Evolutionary conservation across 2,329 filamentous ascomycete species (phyloP), one percentile per base, ranked within the genome.

Genomic region (Phialocephala sp.): DNA sequence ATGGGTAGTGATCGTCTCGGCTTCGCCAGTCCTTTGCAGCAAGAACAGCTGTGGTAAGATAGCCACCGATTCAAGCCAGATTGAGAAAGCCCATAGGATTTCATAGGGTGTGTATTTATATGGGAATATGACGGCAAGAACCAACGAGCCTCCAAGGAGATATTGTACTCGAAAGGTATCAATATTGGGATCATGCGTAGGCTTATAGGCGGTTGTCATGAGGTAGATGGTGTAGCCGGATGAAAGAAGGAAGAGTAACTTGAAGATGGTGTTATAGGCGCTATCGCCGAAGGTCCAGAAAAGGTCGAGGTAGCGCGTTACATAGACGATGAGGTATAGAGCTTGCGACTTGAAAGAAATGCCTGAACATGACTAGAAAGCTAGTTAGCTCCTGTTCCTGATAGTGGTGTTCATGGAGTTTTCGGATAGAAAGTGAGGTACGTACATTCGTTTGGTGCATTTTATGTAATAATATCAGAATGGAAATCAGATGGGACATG

Each of bases 271-370:
- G 82, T 98, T 97, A 87, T 97, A 99, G 69, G 92, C 80, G 75
- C 66, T 72, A 61, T 75, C 71, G 77, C 91, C 94, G 77, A 90
- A 89, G 69, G 87, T 90, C 88, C 89, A 93, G 79, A 98, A 94
- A 66, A 98, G 85, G 78, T 99, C 93, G 69, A 99, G 87, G 80
- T 99, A 99, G 76, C 95, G 88, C 68, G 94, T 97, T 52, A 96
- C 78, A 80, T 99, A 99, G 74, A 99, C 95, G 54, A 97, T 82
- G 72, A 98, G 84, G 81, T 99, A 99, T 64, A 99, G 86, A 59
- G 90, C 92, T 85, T 99, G 95, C 68, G 94, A 97, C 80, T 99
- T 99, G 87, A 99, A 98, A 18, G 95, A 99, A 80, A 99, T 94
- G 74, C 95, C 95, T 50, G 94, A 90, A 79, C 94, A 97, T 84